Evolutionary conservation across 148 eudicot species (phyloP).

Genomic region (Dianthus caryophyllus): DNA sequence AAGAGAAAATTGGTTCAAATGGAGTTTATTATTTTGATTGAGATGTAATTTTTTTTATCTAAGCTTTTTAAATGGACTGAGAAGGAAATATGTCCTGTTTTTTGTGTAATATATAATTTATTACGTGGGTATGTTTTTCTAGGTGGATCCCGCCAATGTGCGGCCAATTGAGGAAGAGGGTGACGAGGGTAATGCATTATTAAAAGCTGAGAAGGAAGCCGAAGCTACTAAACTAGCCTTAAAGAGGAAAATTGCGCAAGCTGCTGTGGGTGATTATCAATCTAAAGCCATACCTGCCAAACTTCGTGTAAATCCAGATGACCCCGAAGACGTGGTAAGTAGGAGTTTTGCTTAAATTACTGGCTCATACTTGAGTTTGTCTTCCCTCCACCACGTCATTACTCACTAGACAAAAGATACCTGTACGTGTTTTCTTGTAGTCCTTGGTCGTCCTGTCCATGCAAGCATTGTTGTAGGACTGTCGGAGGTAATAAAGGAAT

Average conservation of each 20-base stretch:
- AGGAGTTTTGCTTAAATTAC: not conserved
- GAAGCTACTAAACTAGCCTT: constrained; percentile 89
- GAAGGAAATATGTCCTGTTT: not conserved
- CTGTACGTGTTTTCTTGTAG: too few relatives aligned
- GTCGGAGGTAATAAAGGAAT: too few relatives aligned
- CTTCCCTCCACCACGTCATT: not conserved
- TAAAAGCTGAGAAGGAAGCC: constrained; percentile 88
- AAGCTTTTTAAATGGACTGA: not conserved
- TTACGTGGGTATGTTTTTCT: constrained; percentile 19
- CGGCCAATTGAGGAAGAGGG: constrained; percentile 55
- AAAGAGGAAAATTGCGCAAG: constrained; percentile 92
- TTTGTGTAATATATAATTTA: not conserved
- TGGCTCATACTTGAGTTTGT: not conserved
- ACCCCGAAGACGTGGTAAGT: constrained; percentile 97
- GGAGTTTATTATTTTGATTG: too few relatives aligned
- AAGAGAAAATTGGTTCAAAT: too few relatives aligned
- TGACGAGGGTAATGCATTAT: constrained; percentile 44
- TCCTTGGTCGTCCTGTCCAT: too few relatives aligned
- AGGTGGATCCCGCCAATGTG: constrained; percentile 94
- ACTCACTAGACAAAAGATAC: too few relatives aligned
- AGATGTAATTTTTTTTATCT: not conserved
- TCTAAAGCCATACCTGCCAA: constrained; percentile 68
- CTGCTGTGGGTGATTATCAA: constrained; percentile 65
- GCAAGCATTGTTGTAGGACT: too few relatives aligned
- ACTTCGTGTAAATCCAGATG: constrained; percentile 83